These are phyloP conservation scores for Globisporangium viniferum DNA, from an alignment of 352 stramenopile species.

Conservation along the genomic window DNA sequence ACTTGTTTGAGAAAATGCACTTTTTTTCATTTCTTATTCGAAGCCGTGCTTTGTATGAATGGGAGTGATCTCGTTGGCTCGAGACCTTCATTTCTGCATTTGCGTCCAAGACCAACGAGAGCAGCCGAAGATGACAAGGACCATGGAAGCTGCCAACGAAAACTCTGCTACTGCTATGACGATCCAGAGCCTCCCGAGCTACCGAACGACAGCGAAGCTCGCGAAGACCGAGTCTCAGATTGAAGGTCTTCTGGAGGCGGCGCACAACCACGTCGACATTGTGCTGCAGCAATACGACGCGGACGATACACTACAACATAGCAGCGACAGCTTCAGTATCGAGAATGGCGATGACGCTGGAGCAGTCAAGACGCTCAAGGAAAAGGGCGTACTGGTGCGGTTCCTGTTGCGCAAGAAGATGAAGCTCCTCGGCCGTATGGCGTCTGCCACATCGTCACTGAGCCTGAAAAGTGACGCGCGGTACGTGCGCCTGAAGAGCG, in stretches of 20 bases:
- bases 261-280: constrained; percentile 24
- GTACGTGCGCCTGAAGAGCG: constrained; percentile 33
- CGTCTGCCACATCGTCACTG: constrained; percentile 3
- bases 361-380: not conserved
- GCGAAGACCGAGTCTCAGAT: constrained; percentile 10
- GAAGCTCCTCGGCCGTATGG: constrained; percentile 5
- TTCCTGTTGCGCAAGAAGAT: constrained; percentile 25
- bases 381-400: constrained; percentile 12
- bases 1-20: not conserved
- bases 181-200: constrained; percentile 5
- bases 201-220: not conserved
- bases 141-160: not conserved
- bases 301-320: not conserved
- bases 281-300: constrained; percentile 13
- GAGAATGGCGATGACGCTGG: not conserved
- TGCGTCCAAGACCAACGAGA: not conserved
- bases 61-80: not conserved
- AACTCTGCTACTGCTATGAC: not conserved
- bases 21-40: not conserved
- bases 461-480: constrained; percentile 23
- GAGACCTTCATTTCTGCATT: not conserved
- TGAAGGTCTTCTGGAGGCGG: not conserved
- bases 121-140: not conserved
- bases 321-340: not conserved
- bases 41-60: not conserved